These are phyloP conservation scores for Eutypa lata DNA, from an alignment of 2,329 filamentous ascomycete species.

Conservation along the genomic window DNA sequence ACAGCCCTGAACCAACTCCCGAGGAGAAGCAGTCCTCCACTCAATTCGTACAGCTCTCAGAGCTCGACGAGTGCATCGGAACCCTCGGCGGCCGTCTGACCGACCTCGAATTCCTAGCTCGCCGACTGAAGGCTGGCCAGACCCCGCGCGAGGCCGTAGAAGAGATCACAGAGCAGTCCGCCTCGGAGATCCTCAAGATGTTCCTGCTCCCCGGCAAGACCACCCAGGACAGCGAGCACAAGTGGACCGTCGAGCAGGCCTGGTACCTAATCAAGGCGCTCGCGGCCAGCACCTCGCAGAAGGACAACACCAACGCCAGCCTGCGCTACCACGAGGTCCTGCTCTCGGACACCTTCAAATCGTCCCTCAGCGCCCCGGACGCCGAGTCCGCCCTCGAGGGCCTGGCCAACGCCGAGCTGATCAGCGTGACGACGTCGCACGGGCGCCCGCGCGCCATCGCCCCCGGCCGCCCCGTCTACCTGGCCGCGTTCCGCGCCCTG, in stretches of 20 bases:
- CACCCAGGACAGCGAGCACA: conserved; percentile 40
- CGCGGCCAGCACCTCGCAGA: too few relatives aligned
- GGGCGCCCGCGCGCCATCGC: conserved; percentile 76
- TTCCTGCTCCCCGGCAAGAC: conserved; percentile 67
- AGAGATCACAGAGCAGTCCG: conserved; percentile 85
- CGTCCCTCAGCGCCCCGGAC: conserved; percentile 50
- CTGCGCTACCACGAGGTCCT: conserved; percentile 85
- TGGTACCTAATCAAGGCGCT: conserved; percentile 85
- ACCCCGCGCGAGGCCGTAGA: conserved; percentile 75
- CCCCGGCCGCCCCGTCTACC: conserved; percentile 84
- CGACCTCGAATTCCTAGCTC: conserved; percentile 90
- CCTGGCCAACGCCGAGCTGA: conserved; percentile 81
- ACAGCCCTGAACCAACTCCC: conserved; percentile 26
- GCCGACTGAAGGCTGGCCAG: conserved; percentile 83
- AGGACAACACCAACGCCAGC: too few relatives aligned
- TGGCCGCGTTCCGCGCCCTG: conserved; percentile 74
- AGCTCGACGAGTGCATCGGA: conserved; percentile 78
- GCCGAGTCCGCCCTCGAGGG: conserved; percentile 76
- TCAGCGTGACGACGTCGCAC: conserved; percentile 68
- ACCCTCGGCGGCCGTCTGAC: conserved; percentile 88
- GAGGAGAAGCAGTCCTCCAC: conserved; percentile 22
- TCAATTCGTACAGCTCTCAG: conserved; percentile 48
- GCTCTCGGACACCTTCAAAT: conserved; percentile 70
- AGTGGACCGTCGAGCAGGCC: conserved; percentile 82
- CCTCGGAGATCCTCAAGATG: conserved; percentile 89